Base-by-base conservation (phyloP, 2,329 filamentous ascomycete species). In the Hypoxylon sp. region DNA sequence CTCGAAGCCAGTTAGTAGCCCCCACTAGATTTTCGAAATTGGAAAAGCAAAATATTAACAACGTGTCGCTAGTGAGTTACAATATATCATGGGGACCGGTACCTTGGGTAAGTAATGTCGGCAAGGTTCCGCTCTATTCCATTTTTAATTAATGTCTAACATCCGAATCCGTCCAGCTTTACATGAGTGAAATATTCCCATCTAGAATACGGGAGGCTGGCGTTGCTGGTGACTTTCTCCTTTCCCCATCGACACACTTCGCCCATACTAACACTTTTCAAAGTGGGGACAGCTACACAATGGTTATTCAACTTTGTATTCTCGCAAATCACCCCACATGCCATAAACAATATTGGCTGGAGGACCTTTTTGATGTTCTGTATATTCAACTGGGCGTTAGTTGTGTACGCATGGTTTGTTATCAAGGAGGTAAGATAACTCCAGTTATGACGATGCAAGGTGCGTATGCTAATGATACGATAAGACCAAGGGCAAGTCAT, bases 251-350 rank as follows among this genome's bases (percentile, higher is more conserved):
- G 8, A 48, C 1, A 1, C 11, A 51, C 45, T 29, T 30, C 30
- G 11, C 12, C n/a, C 29, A 7, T 32, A 19, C 41, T 58, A 7
- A 58, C 32, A 43, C 46, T 29, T 23, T 16, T 3, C 21, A n/a
- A n/a, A 37, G 77, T 83, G 30, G 83, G 81, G 8, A 83, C 83
- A 5, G 77, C 81, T 0, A 82, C 81, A 0, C 83, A 86, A 69
- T 86, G 83, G 83, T 74, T 83, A 1, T 84, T 81, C 74, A 85
- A 85, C 74, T 86, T 85, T 74, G 76, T 81, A 27, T 83, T 85
- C 73, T 77, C 79, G 0, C 78, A 84, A 27, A 63, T 84, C 14
- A 85, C 84, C 1, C 84, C 84, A 0, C 82, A 83, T 54, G 78
- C 83, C 8, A 78, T 85, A 30, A 73, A 75, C 0, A 81, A 82